phyloP scores from a whole-genome alignment of 169 alveolate genomes.

The Plasmodium gallinaceum region DNA sequence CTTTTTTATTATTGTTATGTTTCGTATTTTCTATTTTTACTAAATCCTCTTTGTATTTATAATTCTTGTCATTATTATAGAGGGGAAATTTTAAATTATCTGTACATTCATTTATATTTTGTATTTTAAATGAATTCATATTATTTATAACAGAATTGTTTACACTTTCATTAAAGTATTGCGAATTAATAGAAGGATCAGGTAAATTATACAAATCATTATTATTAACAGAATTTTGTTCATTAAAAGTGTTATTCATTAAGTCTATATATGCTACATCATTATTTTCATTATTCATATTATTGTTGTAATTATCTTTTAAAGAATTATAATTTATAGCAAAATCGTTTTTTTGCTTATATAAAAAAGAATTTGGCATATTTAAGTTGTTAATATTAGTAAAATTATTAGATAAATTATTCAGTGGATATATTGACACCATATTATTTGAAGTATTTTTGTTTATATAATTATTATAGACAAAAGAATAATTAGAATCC shows the following conservation, averaged over 20 bases:
- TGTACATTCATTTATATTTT: background rate
- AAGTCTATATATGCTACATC: slow-evolving; percentile 4
- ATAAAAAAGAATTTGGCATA: slow-evolving; percentile 3
- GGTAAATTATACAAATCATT: background rate
- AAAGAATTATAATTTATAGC: background rate
- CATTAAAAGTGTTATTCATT: slow-evolving; percentile 27
- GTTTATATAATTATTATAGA: slow-evolving; percentile 9
- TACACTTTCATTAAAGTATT: background rate
- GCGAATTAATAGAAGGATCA: slow-evolving; percentile 4
- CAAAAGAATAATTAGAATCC: background rate
- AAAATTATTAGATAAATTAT: background rate
- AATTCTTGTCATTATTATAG: background rate
- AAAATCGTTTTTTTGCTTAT: slow-evolving; percentile 5
- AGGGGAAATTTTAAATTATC: background rate
- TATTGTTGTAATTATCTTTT: background rate
- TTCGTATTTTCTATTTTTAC: background rate
- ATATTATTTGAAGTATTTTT: background rate
- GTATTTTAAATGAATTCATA: background rate
- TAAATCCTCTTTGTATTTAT: background rate
- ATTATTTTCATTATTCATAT: slow-evolving; percentile 30
- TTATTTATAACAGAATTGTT: background rate
- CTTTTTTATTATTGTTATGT: background rate
- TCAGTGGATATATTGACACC: background rate
- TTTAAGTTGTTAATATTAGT: slow-evolving; percentile 5
- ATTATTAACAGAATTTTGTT: background rate